phyloP scores from a whole-genome alignment of 305 asterid genomes.

The Solanum hybrid region DNA sequence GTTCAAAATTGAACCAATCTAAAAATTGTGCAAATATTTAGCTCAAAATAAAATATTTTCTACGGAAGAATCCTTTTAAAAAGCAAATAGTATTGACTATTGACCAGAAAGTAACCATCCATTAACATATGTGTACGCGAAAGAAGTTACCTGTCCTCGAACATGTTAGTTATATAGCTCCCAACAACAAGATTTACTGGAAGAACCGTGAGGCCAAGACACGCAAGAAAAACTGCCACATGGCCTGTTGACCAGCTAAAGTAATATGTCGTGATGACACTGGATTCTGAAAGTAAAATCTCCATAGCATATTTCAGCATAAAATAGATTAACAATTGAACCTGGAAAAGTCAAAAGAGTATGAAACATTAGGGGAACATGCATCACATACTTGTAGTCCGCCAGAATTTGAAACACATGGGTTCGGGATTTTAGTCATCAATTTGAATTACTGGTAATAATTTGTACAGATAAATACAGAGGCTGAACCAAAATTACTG shows the following conservation, averaged over 20 bases:
- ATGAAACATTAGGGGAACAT: not conserved
- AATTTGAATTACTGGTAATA: not conserved
- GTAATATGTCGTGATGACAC: slow-evolving; percentile 78
- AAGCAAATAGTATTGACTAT: not conserved
- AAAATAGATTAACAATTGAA: slow-evolving; percentile 87
- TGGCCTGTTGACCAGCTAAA: slow-evolving; percentile 79
- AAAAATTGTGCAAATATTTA: not conserved
- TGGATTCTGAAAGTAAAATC: slow-evolving; percentile 89
- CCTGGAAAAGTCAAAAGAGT: slow-evolving; percentile 39
- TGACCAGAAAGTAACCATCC: not conserved
- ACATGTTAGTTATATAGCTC: slow-evolving; percentile 87
- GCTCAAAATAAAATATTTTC: not conserved
- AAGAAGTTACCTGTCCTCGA: slow-evolving; percentile 73
- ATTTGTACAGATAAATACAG: not conserved
- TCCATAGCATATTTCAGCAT: slow-evolving; percentile 98
- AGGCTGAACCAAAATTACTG: not conserved
- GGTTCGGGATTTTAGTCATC: not conserved
- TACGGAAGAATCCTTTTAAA: not conserved
- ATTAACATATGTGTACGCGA: not conserved
- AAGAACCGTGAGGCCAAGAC: slow-evolving; percentile 89
- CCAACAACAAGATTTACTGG: slow-evolving; percentile 81
- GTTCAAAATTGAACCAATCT: not conserved
- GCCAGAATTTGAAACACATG: not conserved
- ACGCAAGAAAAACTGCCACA: slow-evolving; percentile 75
- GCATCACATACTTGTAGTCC: not conserved